Conservation (phyloP, 257 asterid genomes). For the Leptodermis oblonga region DNA sequence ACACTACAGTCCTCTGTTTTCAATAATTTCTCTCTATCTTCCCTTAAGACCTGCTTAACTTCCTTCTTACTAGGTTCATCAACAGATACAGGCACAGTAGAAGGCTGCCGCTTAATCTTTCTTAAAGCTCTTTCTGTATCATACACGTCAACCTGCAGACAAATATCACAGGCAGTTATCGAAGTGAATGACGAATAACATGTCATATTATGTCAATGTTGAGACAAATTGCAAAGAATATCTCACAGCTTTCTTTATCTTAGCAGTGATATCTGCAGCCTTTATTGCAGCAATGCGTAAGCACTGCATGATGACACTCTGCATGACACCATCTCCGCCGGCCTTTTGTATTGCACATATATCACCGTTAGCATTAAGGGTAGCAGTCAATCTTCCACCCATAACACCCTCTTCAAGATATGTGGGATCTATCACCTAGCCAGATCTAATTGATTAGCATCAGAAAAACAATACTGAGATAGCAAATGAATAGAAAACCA, state of each 20-base stretch:
- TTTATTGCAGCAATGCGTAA: conserved; percentile 87
- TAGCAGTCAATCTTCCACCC: conserved; percentile 89
- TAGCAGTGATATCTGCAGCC: conserved; percentile 80
- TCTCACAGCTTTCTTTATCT: conserved; percentile 80
- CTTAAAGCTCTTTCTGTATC: conserved; percentile 61
- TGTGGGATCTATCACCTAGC: conserved; percentile 85
- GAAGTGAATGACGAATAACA: not conserved
- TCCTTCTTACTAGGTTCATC: conserved; percentile 27
- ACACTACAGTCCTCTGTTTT: conserved; percentile 35
- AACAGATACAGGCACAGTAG: conserved; percentile 38
- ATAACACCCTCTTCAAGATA: conserved; percentile 86
- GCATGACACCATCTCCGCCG: conserved; percentile 80
- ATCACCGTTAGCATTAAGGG: conserved; percentile 75
- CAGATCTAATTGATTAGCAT: not conserved
- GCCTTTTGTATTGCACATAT: conserved; percentile 92
- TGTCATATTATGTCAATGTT: not conserved
- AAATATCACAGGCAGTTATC: not conserved
- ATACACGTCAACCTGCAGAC: conserved; percentile 65
- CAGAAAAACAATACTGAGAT: not conserved
- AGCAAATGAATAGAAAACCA: not conserved
- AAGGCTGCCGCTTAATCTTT: conserved; percentile 72
- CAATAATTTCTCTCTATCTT: conserved; percentile 28
- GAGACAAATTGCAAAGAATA: conserved; percentile 10
- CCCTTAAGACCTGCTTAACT: conserved; percentile 30
- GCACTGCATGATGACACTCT: conserved; percentile 91